Percentiles rank a stretch among this genome's conserved stretches.
These are phyloP conservation scores for Panaeolus papilionaceus DNA, from an alignment of 768 basidiomycete genomes.

Conservation along the genomic window DNA sequence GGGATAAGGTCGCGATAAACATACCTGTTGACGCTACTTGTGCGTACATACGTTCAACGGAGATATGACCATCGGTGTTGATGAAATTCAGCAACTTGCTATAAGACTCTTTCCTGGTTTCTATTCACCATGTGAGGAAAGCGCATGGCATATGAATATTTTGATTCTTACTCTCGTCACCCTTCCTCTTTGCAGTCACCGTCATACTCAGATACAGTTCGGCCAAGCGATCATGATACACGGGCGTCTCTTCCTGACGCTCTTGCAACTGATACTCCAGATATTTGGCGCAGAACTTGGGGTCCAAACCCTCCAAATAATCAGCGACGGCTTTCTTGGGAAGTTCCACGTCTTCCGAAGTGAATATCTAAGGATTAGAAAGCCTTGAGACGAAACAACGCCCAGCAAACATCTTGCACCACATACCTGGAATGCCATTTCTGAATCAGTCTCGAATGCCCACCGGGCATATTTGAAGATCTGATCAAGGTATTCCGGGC, in stretches of 20 bases:
- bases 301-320: constrained; percentile 77
- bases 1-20: constrained; percentile 18
- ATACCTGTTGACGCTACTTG: constrained; percentile 83
- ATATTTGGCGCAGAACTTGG: constrained; percentile 74
- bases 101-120: constrained; percentile 56
- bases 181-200: constrained; percentile 58
- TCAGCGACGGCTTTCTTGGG: constrained; percentile 78
- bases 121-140: constrained; percentile 38
- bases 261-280: constrained; percentile 86
- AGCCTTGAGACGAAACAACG: not conserved
- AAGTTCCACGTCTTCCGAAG: constrained; percentile 92
- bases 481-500: constrained; percentile 79
- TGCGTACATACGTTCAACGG: constrained; percentile 81
- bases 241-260: constrained; percentile 65
- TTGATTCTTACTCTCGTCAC: constrained; percentile 58
- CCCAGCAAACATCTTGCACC: not conserved
- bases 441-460: constrained; percentile 78
- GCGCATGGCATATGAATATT: not conserved
- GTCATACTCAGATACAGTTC: constrained; percentile 85
- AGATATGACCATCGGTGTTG: constrained; percentile 69
- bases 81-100: constrained; percentile 81
- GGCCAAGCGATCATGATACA: constrained; percentile 89
- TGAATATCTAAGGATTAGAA: constrained; percentile 76
- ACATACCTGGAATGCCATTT: constrained; percentile 78
- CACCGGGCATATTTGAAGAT: constrained; percentile 85